These are phyloP conservation scores for Blastomyces gilchristii DNA, from an alignment of 2,329 filamentous ascomycete species.

Conservation along the genomic window DNA sequence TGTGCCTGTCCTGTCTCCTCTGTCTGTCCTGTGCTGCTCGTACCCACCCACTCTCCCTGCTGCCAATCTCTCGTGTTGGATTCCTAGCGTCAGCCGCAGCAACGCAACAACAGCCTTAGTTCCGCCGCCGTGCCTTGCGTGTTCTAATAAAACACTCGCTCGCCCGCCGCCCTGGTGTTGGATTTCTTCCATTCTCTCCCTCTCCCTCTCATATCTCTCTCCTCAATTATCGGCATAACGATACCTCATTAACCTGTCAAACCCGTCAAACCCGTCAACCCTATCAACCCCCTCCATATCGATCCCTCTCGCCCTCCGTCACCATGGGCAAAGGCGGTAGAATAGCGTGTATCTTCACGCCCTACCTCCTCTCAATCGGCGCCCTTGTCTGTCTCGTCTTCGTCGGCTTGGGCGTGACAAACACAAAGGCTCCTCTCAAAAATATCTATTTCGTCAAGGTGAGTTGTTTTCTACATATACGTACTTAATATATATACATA, in stretches of 20 bases:
- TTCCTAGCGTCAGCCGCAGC: background rate
- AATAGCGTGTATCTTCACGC: constrained; percentile 76
- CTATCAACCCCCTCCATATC: background rate
- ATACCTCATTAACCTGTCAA: too few relatives aligned
- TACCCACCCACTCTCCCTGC: too few relatives aligned
- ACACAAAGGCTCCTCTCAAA: constrained; percentile 37
- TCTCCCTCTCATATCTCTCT: background rate
- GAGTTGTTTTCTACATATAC: constrained; percentile 13
- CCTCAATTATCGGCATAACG: background rate
- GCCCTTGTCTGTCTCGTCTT: constrained; percentile 59
- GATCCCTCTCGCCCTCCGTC: constrained; percentile 3
- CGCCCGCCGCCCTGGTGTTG: too few relatives aligned
- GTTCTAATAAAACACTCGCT: background rate
- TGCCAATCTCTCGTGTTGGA: background rate
- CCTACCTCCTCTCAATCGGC: constrained; percentile 69
- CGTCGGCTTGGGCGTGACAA: constrained; percentile 48
- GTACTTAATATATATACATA: constrained; percentile 8
- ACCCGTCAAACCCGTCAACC: too few relatives aligned
- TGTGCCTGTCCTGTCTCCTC: too few relatives aligned
- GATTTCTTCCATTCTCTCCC: background rate
- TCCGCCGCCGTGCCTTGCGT: background rate
- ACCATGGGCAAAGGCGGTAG: constrained; percentile 64
- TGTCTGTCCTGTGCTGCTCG: too few relatives aligned
- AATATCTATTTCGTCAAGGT: constrained; percentile 49
- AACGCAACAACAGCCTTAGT: background rate